phyloP scores from a whole-genome alignment of 2,329 filamentous ascomycete species.

The Teratosphaeria nubilosa region DNA sequence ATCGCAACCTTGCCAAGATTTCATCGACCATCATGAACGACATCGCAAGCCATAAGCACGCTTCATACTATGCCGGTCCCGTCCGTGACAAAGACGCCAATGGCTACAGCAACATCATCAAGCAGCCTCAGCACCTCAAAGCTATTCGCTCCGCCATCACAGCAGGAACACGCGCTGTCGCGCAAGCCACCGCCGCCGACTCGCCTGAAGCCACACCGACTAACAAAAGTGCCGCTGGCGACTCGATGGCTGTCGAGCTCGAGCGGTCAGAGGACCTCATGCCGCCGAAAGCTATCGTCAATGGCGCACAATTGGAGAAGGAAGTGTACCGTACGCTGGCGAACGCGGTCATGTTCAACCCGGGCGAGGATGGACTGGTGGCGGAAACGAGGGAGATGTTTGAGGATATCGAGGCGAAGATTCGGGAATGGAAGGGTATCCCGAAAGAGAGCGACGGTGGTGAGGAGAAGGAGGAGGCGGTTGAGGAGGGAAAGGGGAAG shows the following conservation, averaged over 20 bases:
- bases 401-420: slow-evolving; percentile 68
- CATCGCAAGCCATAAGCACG: slow-evolving; percentile 42
- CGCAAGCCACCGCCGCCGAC: slow-evolving; percentile 32
- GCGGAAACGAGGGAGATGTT: slow-evolving; percentile 86
- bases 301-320: slow-evolving; percentile 82
- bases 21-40: slow-evolving; percentile 41
- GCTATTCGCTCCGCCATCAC: slow-evolving; percentile 40
- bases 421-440: slow-evolving; percentile 65
- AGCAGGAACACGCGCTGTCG: slow-evolving; percentile 49
- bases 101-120: slow-evolving; percentile 43
- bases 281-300: slow-evolving; percentile 83
- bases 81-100: slow-evolving; percentile 41
- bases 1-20: slow-evolving; percentile 40
- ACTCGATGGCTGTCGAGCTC: slow-evolving; percentile 43
- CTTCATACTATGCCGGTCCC: slow-evolving; percentile 39
- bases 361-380: slow-evolving; percentile 80
- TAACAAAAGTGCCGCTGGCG: slow-evolving; percentile 2
- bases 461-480: slow-evolving; percentile 18
- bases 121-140: slow-evolving; percentile 42
- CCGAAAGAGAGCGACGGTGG: slow-evolving; percentile 36
- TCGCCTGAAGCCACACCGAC: slow-evolving; percentile 50
- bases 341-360: slow-evolving; percentile 98
- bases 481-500: slow-evolving; percentile 3
- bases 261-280: slow-evolving; percentile 66
- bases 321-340: slow-evolving; percentile 95